phyloP scores from a whole-genome alignment of 176 grass and related monocot genomes.

The Carex myosuroides region DNA sequence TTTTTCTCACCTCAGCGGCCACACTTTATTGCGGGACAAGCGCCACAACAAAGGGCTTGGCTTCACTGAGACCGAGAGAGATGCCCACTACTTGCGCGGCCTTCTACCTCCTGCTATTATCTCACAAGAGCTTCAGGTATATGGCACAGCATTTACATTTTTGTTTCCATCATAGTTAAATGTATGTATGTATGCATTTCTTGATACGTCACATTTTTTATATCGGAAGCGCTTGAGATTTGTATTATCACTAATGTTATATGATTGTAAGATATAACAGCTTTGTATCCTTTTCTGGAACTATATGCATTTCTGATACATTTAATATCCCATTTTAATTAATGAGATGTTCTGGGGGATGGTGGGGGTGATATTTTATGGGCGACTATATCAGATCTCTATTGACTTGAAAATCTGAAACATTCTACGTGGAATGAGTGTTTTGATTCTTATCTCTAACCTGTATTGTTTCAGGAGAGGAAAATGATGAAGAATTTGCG shows the following conservation, averaged over 20 bases:
- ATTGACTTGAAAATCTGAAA: not conserved
- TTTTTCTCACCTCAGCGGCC: constrained; percentile 37
- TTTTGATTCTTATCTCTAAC: constrained; percentile 2
- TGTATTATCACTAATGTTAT: not conserved
- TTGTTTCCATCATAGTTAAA: not conserved
- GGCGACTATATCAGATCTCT: not conserved
- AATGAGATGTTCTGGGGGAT: not conserved
- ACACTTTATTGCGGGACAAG: constrained; percentile 71
- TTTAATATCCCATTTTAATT: not conserved
- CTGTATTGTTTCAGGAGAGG: constrained; percentile 57
- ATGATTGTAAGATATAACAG: not conserved
- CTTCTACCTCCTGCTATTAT: constrained; percentile 54
- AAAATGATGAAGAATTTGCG: constrained; percentile 83
- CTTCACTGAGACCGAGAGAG: constrained; percentile 62
- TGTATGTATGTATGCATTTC: not conserved
- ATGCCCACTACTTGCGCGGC: constrained; percentile 68
- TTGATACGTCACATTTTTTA: not conserved
- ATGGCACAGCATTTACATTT: not conserved
- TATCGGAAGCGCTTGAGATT: not conserved
- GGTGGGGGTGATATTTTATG: not conserved
- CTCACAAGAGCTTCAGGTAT: constrained; percentile 82
- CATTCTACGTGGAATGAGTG: not conserved
- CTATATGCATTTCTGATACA: not conserved
- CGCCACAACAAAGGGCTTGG: constrained; percentile 83
- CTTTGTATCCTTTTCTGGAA: not conserved